A percentile compares a stretch with the other conserved stretches of the same genome.
Evolutionary conservation across 768 basidiomycete species (phyloP).

Genomic region (Amanita inopinata): DNA sequence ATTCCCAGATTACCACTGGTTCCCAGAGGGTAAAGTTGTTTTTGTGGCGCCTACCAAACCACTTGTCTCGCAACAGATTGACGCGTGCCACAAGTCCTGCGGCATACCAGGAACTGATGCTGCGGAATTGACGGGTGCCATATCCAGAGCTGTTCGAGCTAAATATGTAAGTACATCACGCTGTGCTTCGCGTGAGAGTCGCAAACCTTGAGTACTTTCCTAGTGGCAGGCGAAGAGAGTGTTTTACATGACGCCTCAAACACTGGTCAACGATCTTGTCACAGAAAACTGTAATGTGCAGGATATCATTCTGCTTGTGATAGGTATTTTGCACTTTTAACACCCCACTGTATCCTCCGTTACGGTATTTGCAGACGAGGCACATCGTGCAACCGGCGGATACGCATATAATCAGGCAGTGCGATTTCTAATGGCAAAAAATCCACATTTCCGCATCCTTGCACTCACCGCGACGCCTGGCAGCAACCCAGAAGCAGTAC

Average conservation of each 20-base stretch:
- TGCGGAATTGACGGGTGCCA: constrained; percentile 78
- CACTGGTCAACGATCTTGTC: constrained; percentile 77
- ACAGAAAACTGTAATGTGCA: constrained; percentile 64
- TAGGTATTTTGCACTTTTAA: constrained; percentile 43
- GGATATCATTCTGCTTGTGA: constrained; percentile 79
- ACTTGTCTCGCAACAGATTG: constrained; percentile 89
- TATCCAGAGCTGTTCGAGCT: constrained; percentile 39
- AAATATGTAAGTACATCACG: constrained; percentile 39
- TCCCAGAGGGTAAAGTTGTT: constrained; percentile 82
- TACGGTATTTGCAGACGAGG: constrained; percentile 57
- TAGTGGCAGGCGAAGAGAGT: constrained; percentile 80
- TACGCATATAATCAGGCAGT: constrained; percentile 84
- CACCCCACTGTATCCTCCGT: constrained; percentile 1
- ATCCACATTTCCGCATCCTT: constrained; percentile 85
- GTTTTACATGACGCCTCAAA: constrained; percentile 96
- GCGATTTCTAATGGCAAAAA: constrained; percentile 86
- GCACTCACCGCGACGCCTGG: constrained; percentile 97
- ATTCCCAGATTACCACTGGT: constrained; percentile 77
- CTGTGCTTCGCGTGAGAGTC: not conserved
- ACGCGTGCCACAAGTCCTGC: constrained; percentile 86
- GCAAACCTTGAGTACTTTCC: not conserved
- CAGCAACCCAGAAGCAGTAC: constrained; percentile 75
- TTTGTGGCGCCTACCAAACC: constrained; percentile 97
- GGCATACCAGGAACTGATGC: constrained; percentile 87
- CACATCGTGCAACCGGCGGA: constrained; percentile 88